These are phyloP conservation scores for Colletotrichum neosansevieriae DNA, from an alignment of 2,329 filamentous ascomycete genomes.

Conservation along the genomic window DNA sequence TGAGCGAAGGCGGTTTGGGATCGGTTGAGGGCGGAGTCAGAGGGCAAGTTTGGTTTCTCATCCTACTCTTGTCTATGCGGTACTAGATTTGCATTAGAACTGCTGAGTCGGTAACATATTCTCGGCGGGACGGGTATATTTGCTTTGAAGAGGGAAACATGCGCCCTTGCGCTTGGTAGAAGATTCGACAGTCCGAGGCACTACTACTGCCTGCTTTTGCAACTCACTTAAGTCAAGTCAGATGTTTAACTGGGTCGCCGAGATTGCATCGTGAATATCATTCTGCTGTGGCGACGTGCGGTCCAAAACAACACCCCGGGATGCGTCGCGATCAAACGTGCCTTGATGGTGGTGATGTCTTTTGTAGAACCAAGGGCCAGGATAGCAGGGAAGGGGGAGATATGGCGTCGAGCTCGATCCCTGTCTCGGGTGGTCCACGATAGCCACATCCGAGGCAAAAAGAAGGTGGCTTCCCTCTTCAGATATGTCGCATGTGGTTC, in stretches of 20 bases:
- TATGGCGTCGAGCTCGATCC: not conserved
- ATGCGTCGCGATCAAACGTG: too few species aligned
- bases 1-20: conserved; percentile 38
- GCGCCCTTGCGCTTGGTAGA: conserved; percentile 4
- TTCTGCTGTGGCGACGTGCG: not conserved
- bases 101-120: conserved; percentile 18
- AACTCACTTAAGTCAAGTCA: conserved; percentile 2
- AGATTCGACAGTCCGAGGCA: not conserved
- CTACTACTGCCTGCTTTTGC: not conserved
- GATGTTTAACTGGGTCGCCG: not conserved
- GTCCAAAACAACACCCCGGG: too few species aligned
- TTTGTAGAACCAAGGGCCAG: not conserved
- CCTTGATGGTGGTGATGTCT: not conserved
- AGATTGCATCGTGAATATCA: not conserved
- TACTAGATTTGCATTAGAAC: conserved; percentile 38
- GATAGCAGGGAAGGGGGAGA: not conserved
- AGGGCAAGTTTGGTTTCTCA: conserved; percentile 8
- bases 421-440: not conserved
- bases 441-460: not conserved
- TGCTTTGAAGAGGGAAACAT: conserved; percentile 1
- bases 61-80: not conserved
- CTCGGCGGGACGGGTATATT: not conserved
- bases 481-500: conserved; percentile 11
- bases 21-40: conserved; percentile 18
- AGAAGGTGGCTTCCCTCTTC: not conserved